A percentile compares a stretch with the other conserved stretches of the same genome.
phyloP scores from a whole-genome alignment of 345 rosid species.

The Eucalyptus lansdowneana region DNA sequence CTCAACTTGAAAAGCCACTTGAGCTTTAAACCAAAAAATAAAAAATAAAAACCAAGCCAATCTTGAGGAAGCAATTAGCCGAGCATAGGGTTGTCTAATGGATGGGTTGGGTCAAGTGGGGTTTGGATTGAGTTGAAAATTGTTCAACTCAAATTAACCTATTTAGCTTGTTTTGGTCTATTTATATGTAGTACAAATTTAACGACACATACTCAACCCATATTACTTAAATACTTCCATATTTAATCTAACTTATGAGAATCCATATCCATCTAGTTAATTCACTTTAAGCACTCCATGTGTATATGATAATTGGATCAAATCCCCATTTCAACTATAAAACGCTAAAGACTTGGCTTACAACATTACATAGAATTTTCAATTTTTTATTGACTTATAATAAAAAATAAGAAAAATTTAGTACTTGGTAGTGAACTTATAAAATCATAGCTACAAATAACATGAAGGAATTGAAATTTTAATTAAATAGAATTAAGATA shows the following conservation, averaged over 20 bases:
- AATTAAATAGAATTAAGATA: too few species aligned
- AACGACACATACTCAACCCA: background rate
- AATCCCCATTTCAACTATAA: background rate
- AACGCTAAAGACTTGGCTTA: background rate
- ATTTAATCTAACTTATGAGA: background rate
- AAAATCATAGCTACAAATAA: background rate
- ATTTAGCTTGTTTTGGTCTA: background rate
- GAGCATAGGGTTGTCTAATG: background rate
- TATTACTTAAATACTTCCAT: background rate
- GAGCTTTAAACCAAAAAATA: background rate
- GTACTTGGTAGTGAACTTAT: background rate
- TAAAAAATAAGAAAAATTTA: background rate
- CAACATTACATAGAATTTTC: background rate
- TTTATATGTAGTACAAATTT: background rate
- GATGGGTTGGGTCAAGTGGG: background rate
- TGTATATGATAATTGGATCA: background rate
- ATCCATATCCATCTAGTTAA: background rate
- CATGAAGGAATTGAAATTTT: background rate
- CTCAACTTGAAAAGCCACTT: background rate
- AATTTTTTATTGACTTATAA: background rate
- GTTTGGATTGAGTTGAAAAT: background rate
- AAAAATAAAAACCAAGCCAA: background rate
- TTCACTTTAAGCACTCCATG: background rate
- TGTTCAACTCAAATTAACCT: background rate
- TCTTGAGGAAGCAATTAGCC: background rate